Conservation (phyloP, 768 basidiomycete species). For the Baorangia bicolor region DNA sequence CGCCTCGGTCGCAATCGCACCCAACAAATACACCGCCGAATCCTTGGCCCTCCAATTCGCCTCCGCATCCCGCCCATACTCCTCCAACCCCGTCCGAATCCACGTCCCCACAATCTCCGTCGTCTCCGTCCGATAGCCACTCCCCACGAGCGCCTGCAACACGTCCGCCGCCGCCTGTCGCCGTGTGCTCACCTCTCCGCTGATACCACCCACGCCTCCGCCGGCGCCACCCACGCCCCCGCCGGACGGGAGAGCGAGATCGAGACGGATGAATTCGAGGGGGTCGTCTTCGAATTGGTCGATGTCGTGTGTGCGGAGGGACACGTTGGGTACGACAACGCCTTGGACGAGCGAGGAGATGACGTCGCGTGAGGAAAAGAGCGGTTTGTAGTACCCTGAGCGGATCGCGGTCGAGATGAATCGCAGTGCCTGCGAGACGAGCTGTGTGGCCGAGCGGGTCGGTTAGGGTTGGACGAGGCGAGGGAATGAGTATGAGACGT, state of each 20-base stretch:
- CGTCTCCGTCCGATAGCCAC: conserved; percentile 79
- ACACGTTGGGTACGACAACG: conserved; percentile 92
- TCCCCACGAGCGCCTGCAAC: conserved; percentile 83
- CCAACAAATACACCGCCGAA: conserved; percentile 88
- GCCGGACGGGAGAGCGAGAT: conserved; percentile 64
- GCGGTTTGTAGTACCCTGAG: conserved; percentile 72
- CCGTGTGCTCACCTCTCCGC: conserved; percentile 77
- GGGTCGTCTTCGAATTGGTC: conserved; percentile 99
- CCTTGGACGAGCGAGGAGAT: conserved; percentile 83
- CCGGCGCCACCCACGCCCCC: conserved; percentile 37
- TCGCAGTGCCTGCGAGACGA: conserved; percentile 86
- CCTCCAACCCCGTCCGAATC: conserved; percentile 70
- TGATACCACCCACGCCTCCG: conserved; percentile 34
- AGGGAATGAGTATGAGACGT: conserved; percentile 21
- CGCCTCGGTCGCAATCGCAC: conserved; percentile 89
- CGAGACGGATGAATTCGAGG: conserved; percentile 88
- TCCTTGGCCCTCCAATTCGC: conserved; percentile 90
- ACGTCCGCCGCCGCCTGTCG: conserved; percentile 94
- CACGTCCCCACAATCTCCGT: conserved; percentile 86
- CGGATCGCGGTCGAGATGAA: conserved; percentile 94
- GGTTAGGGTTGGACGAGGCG: not conserved
- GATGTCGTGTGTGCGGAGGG: conserved; percentile 81
- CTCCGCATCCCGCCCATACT: conserved; percentile 61
- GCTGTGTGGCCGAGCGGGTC: conserved; percentile 36
- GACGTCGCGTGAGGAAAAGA: conserved; percentile 82